A percentile compares a stretch with the other conserved stretches of the same genome.
These are phyloP conservation scores for Rhizophora apiculata DNA, from an alignment of 345 rosid species.

Conservation along the genomic window DNA sequence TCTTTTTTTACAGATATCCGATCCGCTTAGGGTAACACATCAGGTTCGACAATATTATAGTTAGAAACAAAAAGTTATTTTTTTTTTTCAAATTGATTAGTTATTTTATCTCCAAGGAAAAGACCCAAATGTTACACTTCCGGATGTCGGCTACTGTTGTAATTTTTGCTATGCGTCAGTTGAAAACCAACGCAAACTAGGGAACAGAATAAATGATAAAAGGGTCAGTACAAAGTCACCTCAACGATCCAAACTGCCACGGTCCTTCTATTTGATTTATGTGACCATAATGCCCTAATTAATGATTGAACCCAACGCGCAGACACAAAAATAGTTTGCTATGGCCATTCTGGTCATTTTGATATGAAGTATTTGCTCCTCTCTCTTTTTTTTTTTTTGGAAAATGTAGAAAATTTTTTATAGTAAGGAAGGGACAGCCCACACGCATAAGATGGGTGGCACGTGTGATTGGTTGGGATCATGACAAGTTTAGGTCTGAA, in stretches of 20 bases:
- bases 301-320: constrained; percentile 6
- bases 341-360: constrained; percentile 24
- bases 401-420: too few species aligned
- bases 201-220: constrained; percentile 51
- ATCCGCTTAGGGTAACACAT: too few species aligned
- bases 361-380: neutral
- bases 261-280: constrained; percentile 22
- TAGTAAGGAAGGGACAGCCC: neutral
- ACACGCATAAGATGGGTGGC: constrained; percentile 25
- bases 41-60: neutral
- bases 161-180: constrained; percentile 27
- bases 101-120: neutral
- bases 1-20: too few species aligned
- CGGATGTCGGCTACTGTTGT: constrained; percentile 22
- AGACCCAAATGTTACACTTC: constrained; percentile 8
- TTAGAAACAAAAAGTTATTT: neutral
- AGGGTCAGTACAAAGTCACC: constrained; percentile 59
- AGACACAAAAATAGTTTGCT: constrained; percentile 15
- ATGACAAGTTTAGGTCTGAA: constrained; percentile 38
- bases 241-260: constrained; percentile 60
- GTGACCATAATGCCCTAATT: constrained; percentile 31
- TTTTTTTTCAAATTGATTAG: neutral
- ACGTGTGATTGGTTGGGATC: constrained; percentile 28
- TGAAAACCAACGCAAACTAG: constrained; percentile 45
- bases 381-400: too few species aligned